Percentiles rank a stretch among this genome's conserved stretches.
Evolutionary conservation across 176 grass and related monocot genomes (phyloP).

Genomic region (Elaeis guineensis): DNA sequence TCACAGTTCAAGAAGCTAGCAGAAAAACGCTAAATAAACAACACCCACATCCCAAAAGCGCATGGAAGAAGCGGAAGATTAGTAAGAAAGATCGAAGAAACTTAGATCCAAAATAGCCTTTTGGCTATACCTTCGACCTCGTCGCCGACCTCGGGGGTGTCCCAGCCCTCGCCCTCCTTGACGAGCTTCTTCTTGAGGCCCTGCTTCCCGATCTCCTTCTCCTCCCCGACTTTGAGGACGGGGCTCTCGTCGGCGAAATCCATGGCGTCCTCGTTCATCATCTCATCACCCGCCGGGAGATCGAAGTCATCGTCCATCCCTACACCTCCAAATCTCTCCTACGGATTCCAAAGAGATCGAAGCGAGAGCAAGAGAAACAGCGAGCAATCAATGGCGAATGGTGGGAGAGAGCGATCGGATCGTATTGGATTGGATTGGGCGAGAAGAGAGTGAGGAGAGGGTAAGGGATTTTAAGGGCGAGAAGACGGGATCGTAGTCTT

Average conservation of each 20-base stretch:
- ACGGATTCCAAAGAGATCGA: too few species aligned
- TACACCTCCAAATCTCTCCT: too few species aligned
- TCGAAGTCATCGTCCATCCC: constrained; percentile 62
- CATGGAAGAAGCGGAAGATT: too few species aligned
- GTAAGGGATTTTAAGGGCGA: too few species aligned
- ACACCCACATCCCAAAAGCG: not conserved
- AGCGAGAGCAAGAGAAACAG: too few species aligned
- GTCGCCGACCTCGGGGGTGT: constrained; percentile 43
- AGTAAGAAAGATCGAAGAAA: too few species aligned
- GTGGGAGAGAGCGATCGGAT: too few species aligned
- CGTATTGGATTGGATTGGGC: too few species aligned
- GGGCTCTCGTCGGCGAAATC: constrained; percentile 28
- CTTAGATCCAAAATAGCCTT: too few species aligned
- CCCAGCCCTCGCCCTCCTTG: constrained; percentile 50
- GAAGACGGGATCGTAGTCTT: too few species aligned
- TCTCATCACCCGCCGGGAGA: constrained; percentile 24
- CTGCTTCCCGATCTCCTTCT: constrained; percentile 60
- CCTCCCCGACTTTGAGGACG: constrained; percentile 45
- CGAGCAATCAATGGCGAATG: too few species aligned
- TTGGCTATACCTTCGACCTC: constrained; percentile 57
- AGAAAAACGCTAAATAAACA: not conserved
- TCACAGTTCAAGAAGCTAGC: not conserved
- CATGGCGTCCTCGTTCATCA: constrained; percentile 31
- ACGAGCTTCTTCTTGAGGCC: constrained; percentile 68
- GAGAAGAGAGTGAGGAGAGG: too few species aligned